Evolutionary conservation across 2,329 filamentous ascomycete species (phyloP).

Genomic region (Ophiostoma ips): DNA sequence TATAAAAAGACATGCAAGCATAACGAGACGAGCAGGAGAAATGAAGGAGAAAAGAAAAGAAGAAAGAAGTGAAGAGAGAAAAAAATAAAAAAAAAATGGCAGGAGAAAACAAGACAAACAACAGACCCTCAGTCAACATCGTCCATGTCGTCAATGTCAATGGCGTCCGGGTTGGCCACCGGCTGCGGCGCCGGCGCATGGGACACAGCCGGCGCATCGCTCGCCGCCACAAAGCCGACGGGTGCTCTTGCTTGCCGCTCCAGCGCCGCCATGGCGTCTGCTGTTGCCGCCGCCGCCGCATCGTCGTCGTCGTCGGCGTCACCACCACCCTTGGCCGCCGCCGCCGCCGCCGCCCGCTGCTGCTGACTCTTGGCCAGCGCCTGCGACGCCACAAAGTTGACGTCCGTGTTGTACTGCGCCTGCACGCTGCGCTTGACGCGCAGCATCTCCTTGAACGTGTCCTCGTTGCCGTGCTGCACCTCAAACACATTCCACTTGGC

Average conservation of each 20-base stretch:
- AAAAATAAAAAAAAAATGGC: background rate
- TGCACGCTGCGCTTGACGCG: constrained; percentile 95
- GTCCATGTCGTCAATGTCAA: constrained; percentile 48
- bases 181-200: constrained; percentile 23
- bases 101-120: background rate
- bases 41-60: background rate
- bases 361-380: constrained; percentile 71
- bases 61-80: background rate
- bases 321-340: constrained; percentile 24
- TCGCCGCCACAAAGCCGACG: constrained; percentile 81
- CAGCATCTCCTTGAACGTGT: constrained; percentile 98
- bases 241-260: constrained; percentile 82
- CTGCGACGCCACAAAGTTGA: constrained; percentile 96
- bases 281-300: constrained; percentile 24
- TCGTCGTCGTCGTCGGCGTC: constrained; percentile 30
- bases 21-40: too few species aligned
- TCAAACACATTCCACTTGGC: constrained; percentile 95
- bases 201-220: constrained; percentile 43
- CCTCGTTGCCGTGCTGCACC: constrained; percentile 94
- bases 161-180: constrained; percentile 68
- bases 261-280: constrained; percentile 78
- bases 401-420: constrained; percentile 96
- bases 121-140: constrained; percentile 24
- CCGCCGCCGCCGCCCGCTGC: constrained; percentile 20
- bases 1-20: too few species aligned